phyloP scores from a whole-genome alignment of 2,329 filamentous ascomycete genomes.

The Aspergillus glaucus region DNA sequence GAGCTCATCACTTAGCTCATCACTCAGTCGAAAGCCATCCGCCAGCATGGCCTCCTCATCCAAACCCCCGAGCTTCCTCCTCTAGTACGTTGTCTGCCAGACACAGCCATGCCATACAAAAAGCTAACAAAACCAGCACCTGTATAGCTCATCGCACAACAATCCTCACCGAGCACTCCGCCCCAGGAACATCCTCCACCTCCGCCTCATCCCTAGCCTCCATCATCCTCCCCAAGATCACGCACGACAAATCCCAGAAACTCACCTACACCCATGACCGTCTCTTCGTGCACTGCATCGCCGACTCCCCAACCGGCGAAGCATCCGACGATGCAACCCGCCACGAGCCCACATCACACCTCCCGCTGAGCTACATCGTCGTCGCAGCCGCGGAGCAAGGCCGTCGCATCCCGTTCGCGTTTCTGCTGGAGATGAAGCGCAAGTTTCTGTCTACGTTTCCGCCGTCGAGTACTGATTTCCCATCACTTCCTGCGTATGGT shows the following conservation, averaged over 20 bases:
- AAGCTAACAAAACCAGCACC: slow-evolving; percentile 50
- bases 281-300: slow-evolving; percentile 92
- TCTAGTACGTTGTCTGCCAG: slow-evolving; percentile 56
- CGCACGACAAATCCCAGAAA: slow-evolving; percentile 72
- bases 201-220: slow-evolving; percentile 86
- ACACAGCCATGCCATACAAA: neutral
- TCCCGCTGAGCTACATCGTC: slow-evolving; percentile 85
- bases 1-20: neutral
- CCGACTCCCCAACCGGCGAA: slow-evolving; percentile 66
- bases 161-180: slow-evolving; percentile 88
- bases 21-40: neutral
- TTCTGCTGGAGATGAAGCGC: slow-evolving; percentile 82
- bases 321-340: slow-evolving; percentile 19
- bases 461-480: slow-evolving; percentile 62
- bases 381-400: slow-evolving; percentile 75
- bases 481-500: slow-evolving; percentile 77
- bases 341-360: slow-evolving; percentile 54
- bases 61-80: slow-evolving; percentile 58
- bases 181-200: slow-evolving; percentile 73
- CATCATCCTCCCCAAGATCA: slow-evolving; percentile 91
- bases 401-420: slow-evolving; percentile 86
- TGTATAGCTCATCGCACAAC: slow-evolving; percentile 93
- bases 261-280: slow-evolving; percentile 89
- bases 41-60: slow-evolving; percentile 64
- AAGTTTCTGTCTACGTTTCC: slow-evolving; percentile 72